Evolutionary conservation across 306 rosid species (phyloP).

Genomic region (Fragaria nilgerrensis): DNA sequence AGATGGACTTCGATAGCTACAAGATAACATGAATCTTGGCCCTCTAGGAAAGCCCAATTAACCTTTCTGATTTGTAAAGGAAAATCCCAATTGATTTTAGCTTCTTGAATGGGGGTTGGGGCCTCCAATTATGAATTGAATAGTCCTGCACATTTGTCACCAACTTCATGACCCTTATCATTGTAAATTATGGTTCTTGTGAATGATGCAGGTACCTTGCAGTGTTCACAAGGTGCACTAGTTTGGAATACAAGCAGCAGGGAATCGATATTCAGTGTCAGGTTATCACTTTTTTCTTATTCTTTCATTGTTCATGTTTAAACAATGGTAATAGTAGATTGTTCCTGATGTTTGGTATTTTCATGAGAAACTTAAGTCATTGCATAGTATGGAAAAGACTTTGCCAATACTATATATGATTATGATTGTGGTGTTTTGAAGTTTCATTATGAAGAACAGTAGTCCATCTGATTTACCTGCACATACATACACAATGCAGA

Average conservation of each 20-base stretch:
- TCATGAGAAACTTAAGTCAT: background rate
- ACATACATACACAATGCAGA: constrained; percentile 10
- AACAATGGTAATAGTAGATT: background rate
- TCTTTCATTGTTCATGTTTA: background rate
- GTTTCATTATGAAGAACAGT: background rate
- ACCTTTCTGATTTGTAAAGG: background rate
- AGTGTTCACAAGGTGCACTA: constrained; percentile 19
- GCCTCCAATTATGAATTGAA: background rate
- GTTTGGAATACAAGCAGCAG: constrained; percentile 18
- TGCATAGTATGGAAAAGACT: background rate
- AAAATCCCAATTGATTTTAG: background rate
- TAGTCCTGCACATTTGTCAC: background rate
- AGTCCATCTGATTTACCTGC: background rate
- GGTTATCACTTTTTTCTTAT: background rate
- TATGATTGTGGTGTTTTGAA: background rate
- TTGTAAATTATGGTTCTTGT: background rate
- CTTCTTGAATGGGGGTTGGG: background rate
- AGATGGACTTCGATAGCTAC: background rate
- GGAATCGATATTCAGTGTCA: constrained; percentile 28
- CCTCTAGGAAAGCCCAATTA: background rate
- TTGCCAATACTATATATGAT: background rate
- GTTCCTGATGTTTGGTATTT: background rate
- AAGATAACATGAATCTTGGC: background rate
- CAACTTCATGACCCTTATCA: background rate
- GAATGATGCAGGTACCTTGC: constrained; percentile 12